Base-by-base conservation (phyloP, 306 rosid species). In the Casuarina equisetifolia region DNA sequence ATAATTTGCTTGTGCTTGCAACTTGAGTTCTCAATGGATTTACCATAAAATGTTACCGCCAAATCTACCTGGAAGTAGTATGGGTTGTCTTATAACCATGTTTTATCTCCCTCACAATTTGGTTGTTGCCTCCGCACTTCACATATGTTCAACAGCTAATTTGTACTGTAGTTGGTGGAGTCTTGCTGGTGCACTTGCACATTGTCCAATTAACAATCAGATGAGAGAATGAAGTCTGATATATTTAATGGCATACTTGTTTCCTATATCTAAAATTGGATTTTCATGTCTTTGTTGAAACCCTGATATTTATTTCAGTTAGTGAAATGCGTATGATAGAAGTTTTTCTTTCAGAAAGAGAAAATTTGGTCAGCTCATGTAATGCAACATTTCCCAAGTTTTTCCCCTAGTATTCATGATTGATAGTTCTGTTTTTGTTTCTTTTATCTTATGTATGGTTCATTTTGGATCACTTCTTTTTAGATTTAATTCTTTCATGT, bases 361-460 rank as follows among this genome's bases (percentile, higher is more conserved):
- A 38, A 9, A 19, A 35, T 58, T 58, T 58, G 73, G 10, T 75
- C 25, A 69, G 61, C 49, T 38, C 62, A 49, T 70, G 43, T 48
- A 72, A 78, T 55, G 39, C 71, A 64, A 72, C 68, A 11, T 8
- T 73, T 75, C 40, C 67, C 69, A 39, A 16, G 62, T 51, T 67
- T 72, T 58, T 64, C 7, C 36, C 4, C 46, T 54, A 6, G 25
- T 20, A 59, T 73, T 35, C 53, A 6, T 1, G 55, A 25, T 19
- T 32, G 38, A 9, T 61, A 7, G 25, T 75, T 46, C 39, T 19
- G 36, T 62, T 35, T 6, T 10, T 11, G 61, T 32, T 61, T 64
- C 20, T 67, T 76, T 46, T 11, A 51, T 81, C 55, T 40, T 43
- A 20, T 25, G n/a, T 19, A 45, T 80, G 59, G 72, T 78, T 81